Percentiles rank a stretch among this genome's conserved stretches.
Conservation (phyloP, 306 rosid genomes). For the Cercis canadensis region DNA sequence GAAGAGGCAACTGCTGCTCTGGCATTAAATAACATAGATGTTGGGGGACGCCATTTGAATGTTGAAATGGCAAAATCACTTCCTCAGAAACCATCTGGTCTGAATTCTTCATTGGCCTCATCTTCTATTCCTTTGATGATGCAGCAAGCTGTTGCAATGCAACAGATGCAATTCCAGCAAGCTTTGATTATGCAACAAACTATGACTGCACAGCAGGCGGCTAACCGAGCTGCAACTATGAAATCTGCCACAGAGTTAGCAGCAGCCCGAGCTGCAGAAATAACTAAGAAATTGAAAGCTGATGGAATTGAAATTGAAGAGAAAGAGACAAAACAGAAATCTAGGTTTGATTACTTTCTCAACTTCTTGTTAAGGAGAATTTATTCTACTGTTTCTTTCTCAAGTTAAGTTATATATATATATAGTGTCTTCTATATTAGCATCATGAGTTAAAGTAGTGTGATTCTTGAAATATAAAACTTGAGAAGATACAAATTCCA, state of each 20-base stretch:
- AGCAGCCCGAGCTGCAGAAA: slow-evolving; percentile 98
- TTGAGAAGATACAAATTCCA: slow-evolving; percentile 3
- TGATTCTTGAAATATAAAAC: slow-evolving; percentile 23
- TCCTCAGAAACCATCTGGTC: slow-evolving; percentile 66
- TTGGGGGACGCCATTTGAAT: slow-evolving; percentile 98
- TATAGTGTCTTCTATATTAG: not conserved
- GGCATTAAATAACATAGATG: slow-evolving; percentile 93
- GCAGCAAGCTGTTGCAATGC: slow-evolving; percentile 99
- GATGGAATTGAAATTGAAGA: slow-evolving; percentile 74
- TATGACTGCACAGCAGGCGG: slow-evolving; percentile 95
- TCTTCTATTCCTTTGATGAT: slow-evolving; percentile 95
- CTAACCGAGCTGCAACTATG: slow-evolving; percentile 93
- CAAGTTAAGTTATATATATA: not conserved
- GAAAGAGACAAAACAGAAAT: slow-evolving; percentile 63
- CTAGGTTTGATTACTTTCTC: slow-evolving; percentile 63
- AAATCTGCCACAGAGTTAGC: slow-evolving; percentile 97
- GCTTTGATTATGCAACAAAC: slow-evolving; percentile 95
- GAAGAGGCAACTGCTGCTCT: slow-evolving; percentile 92
- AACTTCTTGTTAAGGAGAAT: not conserved
- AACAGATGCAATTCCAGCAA: slow-evolving; percentile 99
- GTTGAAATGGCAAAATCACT: slow-evolving; percentile 99
- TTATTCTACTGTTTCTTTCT: not conserved
- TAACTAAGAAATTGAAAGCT: slow-evolving; percentile 84
- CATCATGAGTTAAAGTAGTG: not conserved
- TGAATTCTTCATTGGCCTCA: slow-evolving; percentile 68